A percentile compares a stretch with the other conserved stretches of the same genome.
phyloP scores from a whole-genome alignment of 2,329 filamentous ascomycete species.

The Neoarthrinium moseri region DNA sequence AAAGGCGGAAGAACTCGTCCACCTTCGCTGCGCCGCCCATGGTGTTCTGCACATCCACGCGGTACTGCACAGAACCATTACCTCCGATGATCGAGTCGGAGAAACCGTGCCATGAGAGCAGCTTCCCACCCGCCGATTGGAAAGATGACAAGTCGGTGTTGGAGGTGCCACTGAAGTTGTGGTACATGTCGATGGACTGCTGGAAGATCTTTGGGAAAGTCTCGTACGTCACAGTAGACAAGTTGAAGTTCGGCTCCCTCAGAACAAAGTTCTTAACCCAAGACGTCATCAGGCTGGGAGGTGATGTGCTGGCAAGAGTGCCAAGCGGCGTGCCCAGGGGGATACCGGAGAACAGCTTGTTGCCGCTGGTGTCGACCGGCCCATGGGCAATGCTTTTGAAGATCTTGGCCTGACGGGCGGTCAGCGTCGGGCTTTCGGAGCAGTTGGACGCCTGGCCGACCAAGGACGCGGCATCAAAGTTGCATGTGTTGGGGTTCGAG shows the following conservation, averaged over 20 bases:
- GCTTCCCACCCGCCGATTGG: slow-evolving; percentile 1
- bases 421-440: slow-evolving; percentile 9
- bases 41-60: slow-evolving; percentile 24
- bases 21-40: slow-evolving; percentile 19
- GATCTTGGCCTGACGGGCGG: slow-evolving; percentile 8
- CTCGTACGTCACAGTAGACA: not conserved
- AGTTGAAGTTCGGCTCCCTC: slow-evolving; percentile 6
- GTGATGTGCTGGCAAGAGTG: not conserved
- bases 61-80: slow-evolving; percentile 30
- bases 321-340: slow-evolving; percentile 5
- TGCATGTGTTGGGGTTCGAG: slow-evolving; percentile 5
- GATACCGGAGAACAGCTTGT: slow-evolving; percentile 3
- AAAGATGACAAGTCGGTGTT: slow-evolving; percentile 1
- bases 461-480: slow-evolving; percentile 9
- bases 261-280: slow-evolving; percentile 1
- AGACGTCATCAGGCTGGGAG: not conserved
- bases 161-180: not conserved
- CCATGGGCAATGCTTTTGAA: slow-evolving; percentile 10
- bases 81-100: slow-evolving; percentile 23
- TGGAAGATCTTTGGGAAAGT: slow-evolving; percentile 6
- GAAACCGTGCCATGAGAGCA: slow-evolving; percentile 10
- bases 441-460: slow-evolving; percentile 8
- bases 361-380: slow-evolving; percentile 10
- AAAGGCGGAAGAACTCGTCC: slow-evolving; percentile 6
- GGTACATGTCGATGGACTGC: not conserved